phyloP scores from a whole-genome alignment of 2,329 filamentous ascomycete genomes.

The Colletotrichum magnum region DNA sequence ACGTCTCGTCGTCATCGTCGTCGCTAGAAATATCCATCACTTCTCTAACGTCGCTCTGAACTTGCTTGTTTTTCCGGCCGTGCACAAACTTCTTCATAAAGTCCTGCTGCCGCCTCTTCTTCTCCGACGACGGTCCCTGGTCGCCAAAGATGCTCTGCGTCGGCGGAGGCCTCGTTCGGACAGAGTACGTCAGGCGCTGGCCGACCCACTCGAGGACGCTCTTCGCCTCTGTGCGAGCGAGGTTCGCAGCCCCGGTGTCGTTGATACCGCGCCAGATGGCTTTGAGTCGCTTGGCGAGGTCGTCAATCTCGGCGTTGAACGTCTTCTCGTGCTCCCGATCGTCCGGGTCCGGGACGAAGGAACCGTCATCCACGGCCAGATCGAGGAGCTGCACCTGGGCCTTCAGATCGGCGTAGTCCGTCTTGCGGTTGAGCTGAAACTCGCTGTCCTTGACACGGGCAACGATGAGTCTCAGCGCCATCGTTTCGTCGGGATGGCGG shows the following conservation, averaged over 20 bases:
- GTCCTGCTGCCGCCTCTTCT: slow-evolving; percentile 55
- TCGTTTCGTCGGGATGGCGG: slow-evolving; percentile 55
- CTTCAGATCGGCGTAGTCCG: slow-evolving; percentile 78
- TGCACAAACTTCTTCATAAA: slow-evolving; percentile 65
- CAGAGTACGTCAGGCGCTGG: slow-evolving; percentile 78
- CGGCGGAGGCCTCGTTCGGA: slow-evolving; percentile 74
- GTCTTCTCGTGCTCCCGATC: slow-evolving; percentile 48
- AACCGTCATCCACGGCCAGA: slow-evolving; percentile 78
- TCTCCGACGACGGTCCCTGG: slow-evolving; percentile 52
- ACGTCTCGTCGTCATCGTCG: slow-evolving; percentile 39
- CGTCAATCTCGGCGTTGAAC: slow-evolving; percentile 82
- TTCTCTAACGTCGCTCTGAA: slow-evolving; percentile 13
- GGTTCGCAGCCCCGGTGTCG: slow-evolving; percentile 79
- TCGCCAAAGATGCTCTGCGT: slow-evolving; percentile 67
- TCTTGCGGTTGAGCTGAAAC: slow-evolving; percentile 68
- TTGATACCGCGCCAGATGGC: slow-evolving; percentile 74
- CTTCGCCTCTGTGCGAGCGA: slow-evolving; percentile 83
- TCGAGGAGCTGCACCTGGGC: slow-evolving; percentile 79
- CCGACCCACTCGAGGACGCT: slow-evolving; percentile 81
- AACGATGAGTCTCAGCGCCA: slow-evolving; percentile 61
- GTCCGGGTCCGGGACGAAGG: slow-evolving; percentile 48
- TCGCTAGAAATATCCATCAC: slow-evolving; percentile 27
- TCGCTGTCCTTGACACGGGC: slow-evolving; percentile 61
- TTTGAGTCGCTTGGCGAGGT: slow-evolving; percentile 72
- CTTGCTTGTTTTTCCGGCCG: slow-evolving; percentile 45